A percentile compares a stretch with the other conserved stretches of the same genome.
phyloP scores from a whole-genome alignment of 139 green algal species.

The Desmodesmus armatus region DNA sequence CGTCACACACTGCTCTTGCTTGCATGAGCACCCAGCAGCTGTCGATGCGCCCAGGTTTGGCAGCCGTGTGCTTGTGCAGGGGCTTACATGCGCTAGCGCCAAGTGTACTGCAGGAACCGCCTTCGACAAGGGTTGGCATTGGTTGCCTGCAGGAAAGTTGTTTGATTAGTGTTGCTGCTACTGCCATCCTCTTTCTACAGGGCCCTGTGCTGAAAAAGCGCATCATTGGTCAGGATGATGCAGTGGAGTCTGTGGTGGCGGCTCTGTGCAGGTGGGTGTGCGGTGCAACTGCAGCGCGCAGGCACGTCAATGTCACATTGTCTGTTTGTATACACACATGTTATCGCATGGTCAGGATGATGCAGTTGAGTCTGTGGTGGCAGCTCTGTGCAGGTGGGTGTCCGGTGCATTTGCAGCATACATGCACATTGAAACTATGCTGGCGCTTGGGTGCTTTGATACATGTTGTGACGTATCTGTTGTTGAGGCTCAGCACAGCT shows the following conservation, averaged over 20 bases:
- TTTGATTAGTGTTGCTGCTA: background rate
- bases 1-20: background rate
- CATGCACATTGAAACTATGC: too few relatives aligned
- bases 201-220: constrained; percentile 49
- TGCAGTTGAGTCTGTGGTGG: constrained; percentile 89
- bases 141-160: too few relatives aligned
- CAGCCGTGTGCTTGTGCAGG: background rate
- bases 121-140: too few relatives aligned
- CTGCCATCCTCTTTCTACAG: constrained; percentile 33
- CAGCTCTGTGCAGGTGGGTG: constrained; percentile 91
- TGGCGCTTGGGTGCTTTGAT: too few relatives aligned
- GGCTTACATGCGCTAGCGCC: too few relatives aligned
- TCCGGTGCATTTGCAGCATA: too few relatives aligned
- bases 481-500: too few relatives aligned
- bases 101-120: too few relatives aligned
- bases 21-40: background rate
- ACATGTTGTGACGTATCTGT: too few relatives aligned
- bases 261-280: constrained; percentile 93
- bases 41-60: background rate
- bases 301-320: too few relatives aligned
- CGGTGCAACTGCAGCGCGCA: too few relatives aligned
- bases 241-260: constrained; percentile 89
- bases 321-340: too few relatives aligned
- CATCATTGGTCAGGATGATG: constrained; percentile 88
- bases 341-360: constrained; percentile 92